These are phyloP conservation scores for Taphrina confusa DNA, from an alignment of 1,139 yeast species.

Conservation along the genomic window DNA sequence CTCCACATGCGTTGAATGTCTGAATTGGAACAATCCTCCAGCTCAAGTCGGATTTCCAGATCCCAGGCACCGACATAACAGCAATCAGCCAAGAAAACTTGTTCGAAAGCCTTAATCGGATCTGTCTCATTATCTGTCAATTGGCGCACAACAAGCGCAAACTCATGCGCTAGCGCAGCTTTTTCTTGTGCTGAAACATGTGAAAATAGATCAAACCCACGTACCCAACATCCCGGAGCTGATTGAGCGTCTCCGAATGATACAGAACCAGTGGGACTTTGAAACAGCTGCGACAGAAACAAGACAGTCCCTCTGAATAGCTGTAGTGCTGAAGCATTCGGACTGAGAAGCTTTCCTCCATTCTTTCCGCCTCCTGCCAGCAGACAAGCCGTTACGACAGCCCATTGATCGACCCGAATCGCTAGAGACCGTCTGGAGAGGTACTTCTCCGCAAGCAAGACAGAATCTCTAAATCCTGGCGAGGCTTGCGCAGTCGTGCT, in stretches of 20 bases:
- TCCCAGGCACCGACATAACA: constrained; percentile 5
- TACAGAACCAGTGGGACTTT: neutral
- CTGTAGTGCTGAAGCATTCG: constrained; percentile 13
- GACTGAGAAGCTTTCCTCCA: constrained; percentile 23
- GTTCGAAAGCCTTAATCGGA: constrained; percentile 8
- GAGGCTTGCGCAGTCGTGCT: neutral
- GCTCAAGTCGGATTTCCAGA: constrained; percentile 1
- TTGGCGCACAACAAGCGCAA: neutral
- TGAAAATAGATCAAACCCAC: constrained; percentile 4
- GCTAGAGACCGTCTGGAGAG: constrained; percentile 37
- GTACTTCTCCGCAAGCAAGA: constrained; percentile 10
- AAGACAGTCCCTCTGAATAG: constrained; percentile 17
- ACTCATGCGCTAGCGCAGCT: neutral
- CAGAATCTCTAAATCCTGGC: constrained; percentile 5
- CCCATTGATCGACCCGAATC: neutral
- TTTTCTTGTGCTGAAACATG: constrained; percentile 1
- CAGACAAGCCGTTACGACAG: constrained; percentile 12
- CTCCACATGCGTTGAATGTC: constrained; percentile 61
- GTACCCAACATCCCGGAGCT: constrained; percentile 6
- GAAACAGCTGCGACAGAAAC: constrained; percentile 11
- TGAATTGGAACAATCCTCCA: neutral
- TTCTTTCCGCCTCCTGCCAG: constrained; percentile 22
- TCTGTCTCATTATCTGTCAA: constrained; percentile 1
- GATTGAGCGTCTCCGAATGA: constrained; percentile 2
- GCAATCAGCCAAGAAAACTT: constrained; percentile 1